phyloP scores from a whole-genome alignment of 2,329 filamentous ascomycete species.

The Chrysosporium keratinophilum region DNA sequence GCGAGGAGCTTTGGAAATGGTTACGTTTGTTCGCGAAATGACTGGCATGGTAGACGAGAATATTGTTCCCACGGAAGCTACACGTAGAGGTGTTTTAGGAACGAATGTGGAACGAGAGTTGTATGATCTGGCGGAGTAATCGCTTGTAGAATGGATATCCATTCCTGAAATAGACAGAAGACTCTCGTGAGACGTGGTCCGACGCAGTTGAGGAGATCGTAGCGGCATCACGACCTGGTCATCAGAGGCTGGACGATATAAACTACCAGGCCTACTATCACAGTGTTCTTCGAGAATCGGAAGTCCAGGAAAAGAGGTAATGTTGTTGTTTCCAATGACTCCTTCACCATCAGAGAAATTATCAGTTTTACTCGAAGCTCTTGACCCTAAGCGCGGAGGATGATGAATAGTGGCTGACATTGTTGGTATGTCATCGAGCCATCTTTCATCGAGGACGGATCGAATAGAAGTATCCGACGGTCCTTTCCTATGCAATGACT shows the following conservation, averaged over 20 bases:
- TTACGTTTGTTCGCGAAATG: constrained; percentile 31
- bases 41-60: constrained; percentile 31
- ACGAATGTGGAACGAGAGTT: constrained; percentile 35
- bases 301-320: constrained; percentile 20
- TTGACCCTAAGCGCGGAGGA: not conserved
- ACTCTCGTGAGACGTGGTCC: constrained; percentile 66
- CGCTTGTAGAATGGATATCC: constrained; percentile 77
- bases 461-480: constrained; percentile 47
- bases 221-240: constrained; percentile 6
- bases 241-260: not conserved
- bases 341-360: not conserved
- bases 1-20: constrained; percentile 24
- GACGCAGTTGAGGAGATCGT: constrained; percentile 1
- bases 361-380: not conserved
- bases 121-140: constrained; percentile 50
- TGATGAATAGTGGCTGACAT: not conserved
- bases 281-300: constrained; percentile 34
- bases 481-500: constrained; percentile 49
- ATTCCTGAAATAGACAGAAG: constrained; percentile 78
- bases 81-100: constrained; percentile 34
- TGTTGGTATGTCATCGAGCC: not conserved
- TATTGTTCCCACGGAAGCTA: constrained; percentile 36
- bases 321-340: not conserved
- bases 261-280: constrained; percentile 13
- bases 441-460: constrained; percentile 15